Evolutionary conservation across 192 early-diverging fungal genomes (phyloP).

Genomic region (Entomortierella beljakovae): DNA sequence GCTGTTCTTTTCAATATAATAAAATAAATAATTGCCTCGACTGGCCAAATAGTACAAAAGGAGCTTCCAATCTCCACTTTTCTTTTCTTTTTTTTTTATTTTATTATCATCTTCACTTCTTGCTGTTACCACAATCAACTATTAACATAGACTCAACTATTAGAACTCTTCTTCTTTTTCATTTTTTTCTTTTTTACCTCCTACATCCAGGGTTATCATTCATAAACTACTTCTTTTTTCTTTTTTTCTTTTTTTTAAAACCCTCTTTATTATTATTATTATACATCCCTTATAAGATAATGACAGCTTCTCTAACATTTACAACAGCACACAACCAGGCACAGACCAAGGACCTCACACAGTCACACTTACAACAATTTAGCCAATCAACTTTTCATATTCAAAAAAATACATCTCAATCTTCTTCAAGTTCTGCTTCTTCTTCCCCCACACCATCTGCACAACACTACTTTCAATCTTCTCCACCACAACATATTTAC

Average conservation of each 20-base stretch:
- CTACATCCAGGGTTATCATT: neutral
- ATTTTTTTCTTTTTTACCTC: neutral
- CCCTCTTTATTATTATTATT: neutral
- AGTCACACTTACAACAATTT: conserved; percentile 8
- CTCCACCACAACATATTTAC: conserved; percentile 5
- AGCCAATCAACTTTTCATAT: conserved; percentile 14
- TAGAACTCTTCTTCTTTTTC: too few species aligned
- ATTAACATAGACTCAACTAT: neutral
- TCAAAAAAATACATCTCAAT: conserved; percentile 10
- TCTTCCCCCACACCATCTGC: neutral
- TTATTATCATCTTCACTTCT: conserved; percentile 3
- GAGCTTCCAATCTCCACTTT: conserved; percentile 10
- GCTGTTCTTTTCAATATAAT: neutral
- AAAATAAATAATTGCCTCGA: neutral
- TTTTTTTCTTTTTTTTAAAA: neutral
- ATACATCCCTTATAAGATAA: conserved; percentile 3
- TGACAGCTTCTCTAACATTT: conserved; percentile 17
- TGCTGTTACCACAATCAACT: neutral
- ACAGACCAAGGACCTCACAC: conserved; percentile 33
- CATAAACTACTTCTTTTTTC: neutral
- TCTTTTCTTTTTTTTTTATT: conserved; percentile 14
- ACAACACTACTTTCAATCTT: conserved; percentile 1
- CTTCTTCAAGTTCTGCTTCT: conserved; percentile 21
- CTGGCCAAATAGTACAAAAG: conserved; percentile 38
- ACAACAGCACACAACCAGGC: conserved; percentile 16